A percentile compares a stretch with the other conserved stretches of the same genome.
These are phyloP conservation scores for Chaetomiaceae sp. DNA, from an alignment of 2,329 filamentous ascomycete species.

Conservation along the genomic window DNA sequence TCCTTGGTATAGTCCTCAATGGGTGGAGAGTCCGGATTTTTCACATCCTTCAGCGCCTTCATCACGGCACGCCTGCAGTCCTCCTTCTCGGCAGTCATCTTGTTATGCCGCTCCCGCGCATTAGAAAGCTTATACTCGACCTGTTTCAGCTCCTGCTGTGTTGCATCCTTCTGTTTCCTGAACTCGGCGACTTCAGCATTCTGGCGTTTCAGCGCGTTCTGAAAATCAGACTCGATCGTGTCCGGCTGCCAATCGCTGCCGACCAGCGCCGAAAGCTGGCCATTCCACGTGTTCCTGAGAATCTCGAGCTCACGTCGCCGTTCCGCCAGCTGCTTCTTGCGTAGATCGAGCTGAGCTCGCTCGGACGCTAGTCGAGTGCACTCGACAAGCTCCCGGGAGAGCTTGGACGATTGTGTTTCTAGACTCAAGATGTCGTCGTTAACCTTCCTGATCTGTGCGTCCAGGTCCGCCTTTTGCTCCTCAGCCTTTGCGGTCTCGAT, in stretches of 20 bases:
- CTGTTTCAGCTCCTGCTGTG: conserved; percentile 67
- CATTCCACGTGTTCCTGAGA: conserved; percentile 66
- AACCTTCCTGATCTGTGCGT: conserved; percentile 61
- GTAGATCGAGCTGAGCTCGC: conserved; percentile 73
- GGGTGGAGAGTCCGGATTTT: conserved; percentile 32
- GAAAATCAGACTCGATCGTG: conserved; percentile 65
- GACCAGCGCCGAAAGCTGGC: conserved; percentile 61
- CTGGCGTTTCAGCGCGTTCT: conserved; percentile 54
- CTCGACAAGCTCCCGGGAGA: conserved; percentile 76
- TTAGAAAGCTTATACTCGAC: conserved; percentile 66
- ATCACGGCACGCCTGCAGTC: conserved; percentile 54
- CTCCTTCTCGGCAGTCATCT: conserved; percentile 56
- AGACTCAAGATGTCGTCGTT: conserved; percentile 60
- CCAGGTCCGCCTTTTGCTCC: conserved; percentile 59
- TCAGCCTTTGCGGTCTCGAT: conserved; percentile 58
- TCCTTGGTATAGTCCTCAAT: conserved; percentile 51
- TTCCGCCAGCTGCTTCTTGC: conserved; percentile 73
- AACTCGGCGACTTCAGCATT: conserved; percentile 54
- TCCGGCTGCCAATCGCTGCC: conserved; percentile 61
- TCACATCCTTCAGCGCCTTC: conserved; percentile 40
- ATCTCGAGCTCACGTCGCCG: conserved; percentile 70
- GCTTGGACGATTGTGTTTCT: conserved; percentile 64
- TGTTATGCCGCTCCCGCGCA: conserved; percentile 56
- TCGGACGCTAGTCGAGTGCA: conserved; percentile 76
- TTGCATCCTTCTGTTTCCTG: conserved; percentile 63